A percentile compares a stretch with the other conserved stretches of the same genome.
These are phyloP conservation scores for Rhynchospora tenuis DNA, from an alignment of 176 grass and related monocot genomes.

Conservation along the genomic window DNA sequence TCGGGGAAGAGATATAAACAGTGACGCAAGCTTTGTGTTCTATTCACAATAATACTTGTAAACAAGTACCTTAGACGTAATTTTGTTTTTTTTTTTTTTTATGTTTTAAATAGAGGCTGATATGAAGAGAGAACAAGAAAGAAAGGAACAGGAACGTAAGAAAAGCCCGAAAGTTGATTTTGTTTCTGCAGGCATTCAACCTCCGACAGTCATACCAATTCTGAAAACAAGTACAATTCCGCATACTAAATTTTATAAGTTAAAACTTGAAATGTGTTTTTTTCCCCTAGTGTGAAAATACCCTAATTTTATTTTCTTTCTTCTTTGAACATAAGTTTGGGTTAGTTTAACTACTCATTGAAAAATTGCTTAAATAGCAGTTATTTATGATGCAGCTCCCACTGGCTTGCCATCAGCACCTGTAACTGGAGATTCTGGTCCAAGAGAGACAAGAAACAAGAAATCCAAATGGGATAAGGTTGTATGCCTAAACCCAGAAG, in stretches of 20 bases:
- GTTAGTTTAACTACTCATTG: not conserved
- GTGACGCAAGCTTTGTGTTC: not conserved
- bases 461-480: slow-evolving; percentile 99
- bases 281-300: not conserved
- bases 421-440: slow-evolving; percentile 31
- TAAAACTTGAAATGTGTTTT: not conserved
- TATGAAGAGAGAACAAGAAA: slow-evolving; percentile 84
- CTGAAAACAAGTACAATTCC: slow-evolving; percentile 38
- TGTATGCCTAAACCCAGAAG: not conserved
- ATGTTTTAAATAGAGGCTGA: slow-evolving; percentile 61
- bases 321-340: not conserved
- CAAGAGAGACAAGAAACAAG: slow-evolving; percentile 72
- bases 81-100: not conserved
- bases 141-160: slow-evolving; percentile 86
- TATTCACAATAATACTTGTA: not conserved
- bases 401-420: slow-evolving; percentile 26
- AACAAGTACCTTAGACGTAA: slow-evolving; percentile 5
- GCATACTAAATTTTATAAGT: slow-evolving; percentile 35
- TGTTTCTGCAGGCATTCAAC: slow-evolving; percentile 52
- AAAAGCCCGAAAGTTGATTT: slow-evolving; percentile 76
- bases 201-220: slow-evolving; percentile 31
- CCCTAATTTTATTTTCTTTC: not conserved
- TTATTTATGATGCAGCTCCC: slow-evolving; percentile 23
- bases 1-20: not conserved
- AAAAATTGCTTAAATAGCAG: not conserved